Conservation (phyloP, 768 basidiomycete species). For the Kwoniella heveanensis region DNA sequence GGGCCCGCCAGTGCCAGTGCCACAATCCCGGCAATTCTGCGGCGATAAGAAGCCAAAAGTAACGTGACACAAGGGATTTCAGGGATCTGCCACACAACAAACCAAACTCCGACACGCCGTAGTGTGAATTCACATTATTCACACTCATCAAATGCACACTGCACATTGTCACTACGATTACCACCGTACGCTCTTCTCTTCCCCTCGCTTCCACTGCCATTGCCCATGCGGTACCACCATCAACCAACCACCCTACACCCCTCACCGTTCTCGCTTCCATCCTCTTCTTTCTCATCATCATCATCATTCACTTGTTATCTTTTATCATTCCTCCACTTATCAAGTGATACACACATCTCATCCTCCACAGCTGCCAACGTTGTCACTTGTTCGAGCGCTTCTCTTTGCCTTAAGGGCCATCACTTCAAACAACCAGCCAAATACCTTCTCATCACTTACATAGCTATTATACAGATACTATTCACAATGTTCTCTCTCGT, state of each 20-base stretch:
- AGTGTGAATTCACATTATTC: not conserved
- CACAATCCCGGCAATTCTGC: not conserved
- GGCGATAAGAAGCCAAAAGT: not conserved
- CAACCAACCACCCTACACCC: no score
- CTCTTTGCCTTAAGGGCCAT: conserved; percentile 14
- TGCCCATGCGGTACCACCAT: not conserved
- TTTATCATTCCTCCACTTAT: not conserved
- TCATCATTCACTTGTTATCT: not conserved
- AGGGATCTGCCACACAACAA: not conserved
- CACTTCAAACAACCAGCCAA: not conserved
- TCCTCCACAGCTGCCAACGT: not conserved
- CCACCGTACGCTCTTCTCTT: not conserved
- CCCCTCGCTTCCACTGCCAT: not conserved
- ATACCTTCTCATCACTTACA: conserved; percentile 14
- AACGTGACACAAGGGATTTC: not conserved
- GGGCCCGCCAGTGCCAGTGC: not conserved
- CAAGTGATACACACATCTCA: not conserved
- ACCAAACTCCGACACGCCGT: conserved; percentile 1
- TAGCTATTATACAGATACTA: conserved; percentile 25
- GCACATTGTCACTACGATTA: not conserved
- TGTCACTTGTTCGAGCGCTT: not conserved
- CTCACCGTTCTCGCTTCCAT: conserved; percentile 8
- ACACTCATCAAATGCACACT: not conserved
- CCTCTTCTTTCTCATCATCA: conserved; percentile 19
- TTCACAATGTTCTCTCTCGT: conserved; percentile 40